Evolutionary conservation across 805 yeast species (phyloP), one percentile per base, ranked within the genome.

Genomic region (Nakazawaea anatomiae): DNA sequence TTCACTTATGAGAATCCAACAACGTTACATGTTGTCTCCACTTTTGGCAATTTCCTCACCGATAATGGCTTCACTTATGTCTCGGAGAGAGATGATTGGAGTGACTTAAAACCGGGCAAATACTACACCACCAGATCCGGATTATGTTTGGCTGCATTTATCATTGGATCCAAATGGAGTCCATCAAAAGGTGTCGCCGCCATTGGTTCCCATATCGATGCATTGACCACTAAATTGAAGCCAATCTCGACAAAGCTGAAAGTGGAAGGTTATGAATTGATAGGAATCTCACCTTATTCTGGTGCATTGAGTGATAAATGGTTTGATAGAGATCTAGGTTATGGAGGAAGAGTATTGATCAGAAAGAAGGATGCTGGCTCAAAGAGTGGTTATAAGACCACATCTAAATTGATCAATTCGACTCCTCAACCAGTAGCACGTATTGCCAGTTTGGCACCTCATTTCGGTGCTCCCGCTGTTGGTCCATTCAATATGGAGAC

Each of bases 241-340:
- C 96, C 96, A 1, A 70, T 74, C 47, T 84, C 92, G 12, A 71
- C 71, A 54, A 85, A 83, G 61, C 61, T 64, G 6, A 68, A 74
- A 8, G 79, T 83, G 12, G 90, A 86, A 52, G 95, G 95, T 32
- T 89, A 78, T 65, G 88, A 86, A 56, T 68, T 85, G 45, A 70
- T 89, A 32, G 96, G 95, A 5, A 89, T 87, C 39, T 92, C 96
- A 0, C 89, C 92, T 1, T 89, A 89, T 64, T 81, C 89, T 25
- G 94, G 94, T 35, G 83, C 87, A 2, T 65, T 85, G 56, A 70
- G 73, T 32, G 73, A 74, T 27, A 66, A 79, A 41, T 85, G 95
- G 90, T 81, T 87, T 76, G 96, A 89, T 65, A 78, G 96, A 64
- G 96, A 89, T 64, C 75, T 89, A 53, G 94, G 95, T 44, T 65